Evolutionary conservation across 1,284 basidiomycete genomes (phyloP).

Genomic region (Farysia itapuensis): DNA sequence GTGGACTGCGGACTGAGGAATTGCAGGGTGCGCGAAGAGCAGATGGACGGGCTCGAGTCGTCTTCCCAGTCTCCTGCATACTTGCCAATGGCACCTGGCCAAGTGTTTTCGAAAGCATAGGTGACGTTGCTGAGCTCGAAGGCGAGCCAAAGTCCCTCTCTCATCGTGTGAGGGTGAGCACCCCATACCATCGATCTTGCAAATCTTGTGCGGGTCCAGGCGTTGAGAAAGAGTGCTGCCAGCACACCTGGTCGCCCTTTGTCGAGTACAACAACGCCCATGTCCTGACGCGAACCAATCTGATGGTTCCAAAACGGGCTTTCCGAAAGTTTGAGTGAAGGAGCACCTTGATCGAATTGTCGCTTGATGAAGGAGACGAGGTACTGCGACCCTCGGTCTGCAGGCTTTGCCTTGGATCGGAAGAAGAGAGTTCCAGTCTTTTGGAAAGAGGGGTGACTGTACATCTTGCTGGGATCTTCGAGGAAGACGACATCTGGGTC

Average conservation of each 20-base stretch:
- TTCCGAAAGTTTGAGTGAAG: constrained; percentile 13
- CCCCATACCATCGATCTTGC: constrained; percentile 21
- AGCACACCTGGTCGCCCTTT: constrained; percentile 27
- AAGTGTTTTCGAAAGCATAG: constrained; percentile 32
- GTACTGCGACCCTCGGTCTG: constrained; percentile 18
- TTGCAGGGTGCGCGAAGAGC: constrained; percentile 20
- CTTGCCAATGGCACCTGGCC: constrained; percentile 26
- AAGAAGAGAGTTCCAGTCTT: constrained; percentile 33
- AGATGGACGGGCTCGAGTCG: constrained; percentile 22
- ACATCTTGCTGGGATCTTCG: constrained; percentile 14
- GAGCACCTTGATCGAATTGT: constrained; percentile 22
- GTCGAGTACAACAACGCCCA: constrained; percentile 31
- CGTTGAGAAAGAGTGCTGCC: constrained; percentile 26
- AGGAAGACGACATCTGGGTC: constrained; percentile 35
- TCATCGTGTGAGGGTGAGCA: constrained; percentile 14
- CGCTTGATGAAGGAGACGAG: constrained; percentile 35
- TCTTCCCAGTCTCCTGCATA: constrained; percentile 30
- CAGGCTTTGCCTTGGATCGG: constrained; percentile 24
- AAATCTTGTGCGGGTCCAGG: constrained; percentile 15
- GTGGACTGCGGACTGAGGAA: constrained; percentile 14
- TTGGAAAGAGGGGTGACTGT: constrained; percentile 15
- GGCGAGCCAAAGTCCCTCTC: constrained; percentile 25
- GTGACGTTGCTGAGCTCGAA: constrained; percentile 21
- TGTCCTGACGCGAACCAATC: constrained; percentile 26
- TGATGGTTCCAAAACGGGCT: constrained; percentile 20